Base-by-base conservation (phyloP, 2,329 filamentous ascomycete species). In the Colletotrichum sp. region DNA sequence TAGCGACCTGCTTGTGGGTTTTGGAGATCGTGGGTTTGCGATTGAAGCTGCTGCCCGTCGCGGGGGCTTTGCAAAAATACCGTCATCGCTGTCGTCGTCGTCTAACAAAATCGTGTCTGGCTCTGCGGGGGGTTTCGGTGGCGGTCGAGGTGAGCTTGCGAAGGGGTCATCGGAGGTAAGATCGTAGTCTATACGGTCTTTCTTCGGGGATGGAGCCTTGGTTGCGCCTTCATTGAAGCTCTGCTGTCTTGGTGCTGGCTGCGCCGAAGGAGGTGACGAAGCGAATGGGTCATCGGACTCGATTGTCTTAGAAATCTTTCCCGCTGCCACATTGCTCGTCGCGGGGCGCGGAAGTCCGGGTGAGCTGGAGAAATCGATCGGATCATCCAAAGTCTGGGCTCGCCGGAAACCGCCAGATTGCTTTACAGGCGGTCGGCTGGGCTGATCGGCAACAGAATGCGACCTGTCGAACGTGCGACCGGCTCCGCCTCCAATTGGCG, bases 341-440 rank as follows among this genome's bases (percentile, higher is more conserved):
- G 25, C 2, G 16, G 48, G 0, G n/a, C 43, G 43, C 8, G 39
- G 16, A 12, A 74, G n/a, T 3, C 36, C 79, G 8, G 84, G 80
- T 0, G 85, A 85, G 71, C 85, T 87, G 0, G 84, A 84, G 4
- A 84, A 80, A 28, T 86, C 84, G 9, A 87, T 87, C 6, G 78
- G 78, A 13, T 81, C 80, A 3, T 39, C 25, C 25, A 76, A 22
- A 0, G 27, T 18, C 12, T 66, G 65, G 5, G 62, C 32, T 4
- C 66, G 65, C 5, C 68, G 71, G n/a, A 77, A 6, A 1, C n/a
- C 32, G 5, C 22, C 32, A 12, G 43, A 22, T 8, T 64, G 39
- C 8, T 67, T 58, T 2, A 52, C 16, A 2, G 65, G 64, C 4
- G 70, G 61, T 8, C 28, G 60, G 22, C 34, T 56, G 4, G 25